A percentile compares a stretch with the other conserved stretches of the same genome.
These are phyloP conservation scores for Anisodus acutangulus DNA, from an alignment of 257 asterid genomes.

Conservation along the genomic window DNA sequence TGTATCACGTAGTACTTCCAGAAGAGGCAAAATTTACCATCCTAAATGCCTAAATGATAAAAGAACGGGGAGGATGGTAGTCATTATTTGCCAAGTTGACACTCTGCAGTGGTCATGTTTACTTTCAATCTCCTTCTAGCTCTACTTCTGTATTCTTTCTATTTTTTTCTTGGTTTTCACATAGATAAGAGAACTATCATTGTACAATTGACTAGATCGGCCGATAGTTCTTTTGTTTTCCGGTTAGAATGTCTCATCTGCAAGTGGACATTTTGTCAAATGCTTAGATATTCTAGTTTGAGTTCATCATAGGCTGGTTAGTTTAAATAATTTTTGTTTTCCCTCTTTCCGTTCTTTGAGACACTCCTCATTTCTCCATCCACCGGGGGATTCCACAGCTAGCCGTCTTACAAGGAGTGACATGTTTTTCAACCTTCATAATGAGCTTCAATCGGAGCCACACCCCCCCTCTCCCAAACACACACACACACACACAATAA, in stretches of 20 bases:
- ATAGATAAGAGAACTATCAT: background rate
- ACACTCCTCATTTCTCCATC: too few relatives aligned
- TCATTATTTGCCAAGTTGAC: background rate
- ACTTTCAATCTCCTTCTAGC: background rate
- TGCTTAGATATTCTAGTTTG: background rate
- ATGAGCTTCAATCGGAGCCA: background rate
- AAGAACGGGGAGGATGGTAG: background rate
- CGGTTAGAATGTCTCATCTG: conserved; percentile 6
- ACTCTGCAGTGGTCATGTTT: background rate
- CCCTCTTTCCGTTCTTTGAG: background rate
- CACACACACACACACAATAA: background rate
- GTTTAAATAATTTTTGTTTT: background rate
- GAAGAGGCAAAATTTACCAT: conserved; percentile 16
- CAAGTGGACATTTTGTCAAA: conserved; percentile 14
- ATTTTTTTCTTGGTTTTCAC: background rate
- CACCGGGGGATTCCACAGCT: too few relatives aligned
- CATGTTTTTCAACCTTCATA: background rate
- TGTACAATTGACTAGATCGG: background rate
- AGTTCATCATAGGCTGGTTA: background rate
- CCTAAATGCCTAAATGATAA: background rate
- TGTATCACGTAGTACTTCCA: background rate
- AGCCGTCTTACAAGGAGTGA: background rate
- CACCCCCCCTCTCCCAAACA: background rate
- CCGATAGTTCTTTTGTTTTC: background rate
- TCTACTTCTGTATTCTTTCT: background rate